These are phyloP conservation scores for Ascochyta koolunga DNA, from an alignment of 2,329 filamentous ascomycete species.

Conservation along the genomic window DNA sequence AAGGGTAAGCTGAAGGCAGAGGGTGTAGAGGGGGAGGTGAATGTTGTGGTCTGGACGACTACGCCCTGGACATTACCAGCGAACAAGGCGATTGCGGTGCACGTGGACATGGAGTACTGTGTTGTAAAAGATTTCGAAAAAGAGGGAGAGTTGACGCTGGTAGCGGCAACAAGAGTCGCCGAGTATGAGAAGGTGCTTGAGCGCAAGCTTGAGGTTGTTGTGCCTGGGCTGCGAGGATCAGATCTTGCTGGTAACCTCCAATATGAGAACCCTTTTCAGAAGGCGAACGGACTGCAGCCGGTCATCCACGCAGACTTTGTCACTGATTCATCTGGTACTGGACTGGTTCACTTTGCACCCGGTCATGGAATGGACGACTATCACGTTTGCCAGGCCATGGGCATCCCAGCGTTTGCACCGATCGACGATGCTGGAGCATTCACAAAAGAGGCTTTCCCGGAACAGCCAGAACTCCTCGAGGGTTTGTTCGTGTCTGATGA, in stretches of 20 bases:
- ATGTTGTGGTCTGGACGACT: conserved; percentile 96
- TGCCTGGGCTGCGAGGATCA: conserved; percentile 66
- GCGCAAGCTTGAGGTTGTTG: conserved; percentile 55
- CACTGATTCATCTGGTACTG: conserved; percentile 86
- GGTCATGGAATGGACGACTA: conserved; percentile 98
- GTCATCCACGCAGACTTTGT: conserved; percentile 89
- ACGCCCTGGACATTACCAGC: conserved; percentile 97
- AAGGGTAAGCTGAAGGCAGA: conserved; percentile 26
- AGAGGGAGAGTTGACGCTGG: conserved; percentile 64
- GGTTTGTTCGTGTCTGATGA: conserved; percentile 75
- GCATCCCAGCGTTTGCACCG: conserved; percentile 77
- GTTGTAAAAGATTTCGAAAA: conserved; percentile 59
- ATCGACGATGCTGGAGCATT: conserved; percentile 83
- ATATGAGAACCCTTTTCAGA: conserved; percentile 75
- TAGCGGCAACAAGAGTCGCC: conserved; percentile 75
- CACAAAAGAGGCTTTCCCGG: conserved; percentile 77
- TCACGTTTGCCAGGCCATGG: conserved; percentile 73
- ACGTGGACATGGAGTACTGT: conserved; percentile 74
- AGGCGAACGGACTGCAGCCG: conserved; percentile 64
- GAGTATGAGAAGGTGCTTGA: conserved; percentile 46
- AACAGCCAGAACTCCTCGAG: conserved; percentile 68
- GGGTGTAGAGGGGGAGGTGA: conserved; percentile 52
- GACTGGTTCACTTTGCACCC: conserved; percentile 91
- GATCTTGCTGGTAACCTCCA: conserved; percentile 66
- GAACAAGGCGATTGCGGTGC: conserved; percentile 86